Base-by-base conservation (phyloP, 352 stramenopile genomes). In the Pythium angustatum region DNA sequence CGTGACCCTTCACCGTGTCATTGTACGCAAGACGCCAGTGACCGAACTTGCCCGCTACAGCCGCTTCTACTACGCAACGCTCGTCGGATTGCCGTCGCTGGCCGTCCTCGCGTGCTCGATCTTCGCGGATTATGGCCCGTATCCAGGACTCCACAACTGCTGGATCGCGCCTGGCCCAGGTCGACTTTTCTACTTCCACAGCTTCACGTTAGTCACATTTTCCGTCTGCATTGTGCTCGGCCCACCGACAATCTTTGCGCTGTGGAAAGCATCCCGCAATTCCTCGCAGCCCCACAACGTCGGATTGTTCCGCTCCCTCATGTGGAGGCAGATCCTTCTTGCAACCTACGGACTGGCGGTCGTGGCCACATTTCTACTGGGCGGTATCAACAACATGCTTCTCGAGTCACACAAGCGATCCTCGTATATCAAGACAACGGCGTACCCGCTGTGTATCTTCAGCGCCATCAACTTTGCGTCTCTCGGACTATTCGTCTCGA, bases 401-500 rank as follows among this genome's bases (percentile, higher is more conserved):
- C 21, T 68, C 34, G 28, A 45, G 17, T 63, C 52, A 8, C 53
- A 68, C 41, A 64, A 68, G 28, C 64, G 69, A 31, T 75, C 70
- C 17, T 43, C 48, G 45, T 77, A 70, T 45, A 56, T 69, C 58
- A 77, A 77, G 66, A 48, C 43, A 11, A 72, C 70, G 3, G 63
- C 66, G 17, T 72, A 75, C 30, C 57, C 58, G 53, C 48, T 69
- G 30, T 77, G 70, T 41, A 77, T 77, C 52, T 55, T 69, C 49
- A 68, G 70, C 31, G 70, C 70, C 2, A 60, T 77, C 41, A 75
- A 71, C 48, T 77, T 77, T 26, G 59, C 70, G 27, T 75, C 70
- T 17, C 66, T 77, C 19, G 70, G 70, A 3, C 40, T 77, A 17
- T 69, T 74, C 26, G 70, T 77, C 22, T 66, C 70, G 11, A 12